These are phyloP conservation scores for Fusarium secorum DNA, from an alignment of 2,329 filamentous ascomycete genomes.

Conservation along the genomic window DNA sequence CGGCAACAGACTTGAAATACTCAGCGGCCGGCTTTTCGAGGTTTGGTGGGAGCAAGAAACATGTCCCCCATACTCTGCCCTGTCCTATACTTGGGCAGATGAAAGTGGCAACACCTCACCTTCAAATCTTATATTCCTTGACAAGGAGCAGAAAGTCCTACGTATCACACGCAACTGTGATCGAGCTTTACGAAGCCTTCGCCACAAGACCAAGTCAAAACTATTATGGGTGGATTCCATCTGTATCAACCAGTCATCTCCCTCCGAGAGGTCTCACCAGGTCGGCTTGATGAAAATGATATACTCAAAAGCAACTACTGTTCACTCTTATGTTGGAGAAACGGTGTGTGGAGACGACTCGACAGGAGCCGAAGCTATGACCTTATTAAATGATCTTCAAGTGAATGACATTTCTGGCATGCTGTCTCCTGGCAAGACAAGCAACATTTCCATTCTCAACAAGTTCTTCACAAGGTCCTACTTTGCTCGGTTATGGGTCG, in stretches of 20 bases:
- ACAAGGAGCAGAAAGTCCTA: accelerated
- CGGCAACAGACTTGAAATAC: accelerated
- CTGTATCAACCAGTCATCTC: not conserved
- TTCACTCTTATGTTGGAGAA: not conserved
- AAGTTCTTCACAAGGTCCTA: not conserved
- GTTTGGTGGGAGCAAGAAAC: not conserved
- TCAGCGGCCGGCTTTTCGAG: not conserved
- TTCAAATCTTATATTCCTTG: not conserved
- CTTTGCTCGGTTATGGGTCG: not conserved
- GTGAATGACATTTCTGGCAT: accelerated
- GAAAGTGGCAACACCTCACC: accelerated
- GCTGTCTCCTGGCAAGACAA: accelerated
- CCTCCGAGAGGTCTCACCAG: not conserved
- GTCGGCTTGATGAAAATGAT: not conserved
- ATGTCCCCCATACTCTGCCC: accelerated
- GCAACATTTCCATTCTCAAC: accelerated
- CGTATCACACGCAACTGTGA: not conserved
- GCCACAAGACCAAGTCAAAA: accelerated
- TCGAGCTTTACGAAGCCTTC: accelerated
- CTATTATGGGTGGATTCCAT: not conserved
- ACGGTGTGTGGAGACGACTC: accelerated
- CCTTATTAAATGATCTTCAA: accelerated
- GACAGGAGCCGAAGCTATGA: not conserved
- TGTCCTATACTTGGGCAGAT: not conserved
- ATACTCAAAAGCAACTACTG: not conserved